Evolutionary conservation across 768 basidiomycete genomes (phyloP).

Genomic region (Lactarius deliciosus): DNA sequence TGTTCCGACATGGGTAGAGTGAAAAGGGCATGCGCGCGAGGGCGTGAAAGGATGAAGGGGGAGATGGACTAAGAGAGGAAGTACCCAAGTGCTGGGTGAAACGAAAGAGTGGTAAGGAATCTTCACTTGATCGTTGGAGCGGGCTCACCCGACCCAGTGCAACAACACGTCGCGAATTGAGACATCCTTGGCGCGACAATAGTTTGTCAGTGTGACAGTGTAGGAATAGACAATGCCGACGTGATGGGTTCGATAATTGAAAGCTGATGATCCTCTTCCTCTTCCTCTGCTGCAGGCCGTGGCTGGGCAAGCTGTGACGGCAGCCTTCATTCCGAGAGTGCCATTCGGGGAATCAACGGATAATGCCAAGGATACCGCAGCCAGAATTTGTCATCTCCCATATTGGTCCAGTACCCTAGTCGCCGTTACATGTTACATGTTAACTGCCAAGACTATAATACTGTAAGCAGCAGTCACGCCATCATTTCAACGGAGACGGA

Average conservation of each 20-base stretch:
- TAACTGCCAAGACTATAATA: too few species aligned
- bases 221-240: neutral
- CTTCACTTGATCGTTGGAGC: neutral
- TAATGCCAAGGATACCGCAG: too few species aligned
- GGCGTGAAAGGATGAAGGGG: slow-evolving; percentile 5
- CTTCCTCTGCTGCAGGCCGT: neutral
- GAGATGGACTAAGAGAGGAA: slow-evolving; percentile 3
- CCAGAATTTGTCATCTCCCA: too few species aligned
- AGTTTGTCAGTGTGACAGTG: neutral
- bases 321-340: neutral
- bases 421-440: too few species aligned
- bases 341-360: neutral
- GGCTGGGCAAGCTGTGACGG: neutral
- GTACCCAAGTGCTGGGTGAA: slow-evolving; percentile 21
- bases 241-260: neutral
- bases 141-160: neutral
- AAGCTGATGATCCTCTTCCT: neutral
- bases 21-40: slow-evolving; percentile 21
- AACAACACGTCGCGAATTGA: neutral
- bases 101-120: slow-evolving; percentile 26
- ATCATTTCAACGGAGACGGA: slow-evolving; percentile 34
- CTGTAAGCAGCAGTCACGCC: slow-evolving; percentile 37
- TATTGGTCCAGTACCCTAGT: too few species aligned
- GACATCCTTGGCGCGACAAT: neutral
- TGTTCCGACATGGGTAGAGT: slow-evolving; percentile 18